Conservation (phyloP, 2,329 filamentous ascomycete species). For the Magnaporthiopsis rhizophila region DNA sequence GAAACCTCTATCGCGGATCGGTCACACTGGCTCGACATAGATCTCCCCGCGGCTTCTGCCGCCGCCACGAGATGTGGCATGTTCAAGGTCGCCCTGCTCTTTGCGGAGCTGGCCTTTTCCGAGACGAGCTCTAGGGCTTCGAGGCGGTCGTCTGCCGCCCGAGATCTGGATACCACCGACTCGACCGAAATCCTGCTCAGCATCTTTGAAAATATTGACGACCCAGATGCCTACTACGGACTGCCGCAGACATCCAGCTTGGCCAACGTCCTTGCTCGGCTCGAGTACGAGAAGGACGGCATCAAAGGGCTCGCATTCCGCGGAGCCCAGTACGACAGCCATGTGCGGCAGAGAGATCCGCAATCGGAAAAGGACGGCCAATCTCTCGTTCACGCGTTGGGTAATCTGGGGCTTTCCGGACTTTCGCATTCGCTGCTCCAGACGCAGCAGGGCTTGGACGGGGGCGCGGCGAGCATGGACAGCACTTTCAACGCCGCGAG, state of each 20-base stretch:
- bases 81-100: constrained; percentile 77
- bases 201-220: constrained; percentile 89
- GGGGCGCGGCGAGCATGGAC: constrained; percentile 52
- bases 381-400: constrained; percentile 68
- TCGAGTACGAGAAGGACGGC: constrained; percentile 86
- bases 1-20: constrained; percentile 76
- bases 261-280: constrained; percentile 65
- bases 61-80: constrained; percentile 74
- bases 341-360: constrained; percentile 54
- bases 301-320: constrained; percentile 83
- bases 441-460: constrained; percentile 53
- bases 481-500: constrained; percentile 73
- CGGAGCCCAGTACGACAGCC: constrained; percentile 82
- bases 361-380: constrained; percentile 52
- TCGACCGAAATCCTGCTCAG: constrained; percentile 64
- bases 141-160: constrained; percentile 56
- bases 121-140: constrained; percentile 45
- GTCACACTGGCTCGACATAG: constrained; percentile 76
- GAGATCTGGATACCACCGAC: constrained; percentile 32
- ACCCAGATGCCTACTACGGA: constrained; percentile 94
- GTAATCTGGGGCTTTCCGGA: constrained; percentile 74
- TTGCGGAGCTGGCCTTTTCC: constrained; percentile 65
- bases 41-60: constrained; percentile 60
- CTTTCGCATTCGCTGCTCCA: constrained; percentile 74
- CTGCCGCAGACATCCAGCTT: constrained; percentile 72